Evolutionary conservation across 2,329 filamentous ascomycete genomes (phyloP).

Genomic region (Cercospora brassicicola): DNA sequence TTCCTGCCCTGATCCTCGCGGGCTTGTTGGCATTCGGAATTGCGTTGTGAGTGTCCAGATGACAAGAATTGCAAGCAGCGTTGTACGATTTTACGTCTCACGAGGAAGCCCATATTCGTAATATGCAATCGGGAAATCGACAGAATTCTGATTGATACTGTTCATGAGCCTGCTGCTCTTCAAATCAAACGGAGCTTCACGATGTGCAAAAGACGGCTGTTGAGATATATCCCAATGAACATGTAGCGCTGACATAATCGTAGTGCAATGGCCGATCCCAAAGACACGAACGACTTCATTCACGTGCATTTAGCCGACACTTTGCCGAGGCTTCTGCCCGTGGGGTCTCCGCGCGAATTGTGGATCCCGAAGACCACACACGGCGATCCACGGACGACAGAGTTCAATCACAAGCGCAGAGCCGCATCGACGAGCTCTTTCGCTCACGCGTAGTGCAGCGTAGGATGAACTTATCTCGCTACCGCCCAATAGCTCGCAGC

Average conservation of each 20-base stretch:
- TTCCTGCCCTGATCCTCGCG: neutral
- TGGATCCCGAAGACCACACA: neutral
- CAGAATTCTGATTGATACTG: neutral
- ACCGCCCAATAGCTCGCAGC: constrained; percentile 5
- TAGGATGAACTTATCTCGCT: constrained; percentile 3
- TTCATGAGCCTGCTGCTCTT: neutral
- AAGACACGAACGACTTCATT: neutral
- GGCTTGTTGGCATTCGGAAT: neutral
- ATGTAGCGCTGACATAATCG: neutral
- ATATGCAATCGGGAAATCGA: neutral
- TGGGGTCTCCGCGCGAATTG: constrained; percentile 1
- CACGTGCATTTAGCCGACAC: constrained; percentile 11
- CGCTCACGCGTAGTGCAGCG: neutral
- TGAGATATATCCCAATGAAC: neutral
- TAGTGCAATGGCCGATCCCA: neutral
- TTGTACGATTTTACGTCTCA: neutral
- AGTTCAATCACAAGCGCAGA: constrained; percentile 2
- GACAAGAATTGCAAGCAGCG: neutral
- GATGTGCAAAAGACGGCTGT: neutral
- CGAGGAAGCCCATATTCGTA: neutral
- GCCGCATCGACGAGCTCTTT: constrained; percentile 5
- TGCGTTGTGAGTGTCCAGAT: neutral
- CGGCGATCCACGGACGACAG: neutral
- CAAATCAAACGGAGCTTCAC: neutral
- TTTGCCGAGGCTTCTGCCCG: constrained; percentile 8